Conservation (phyloP, 176 grass and related monocot species). For the Carex littledalei region DNA sequence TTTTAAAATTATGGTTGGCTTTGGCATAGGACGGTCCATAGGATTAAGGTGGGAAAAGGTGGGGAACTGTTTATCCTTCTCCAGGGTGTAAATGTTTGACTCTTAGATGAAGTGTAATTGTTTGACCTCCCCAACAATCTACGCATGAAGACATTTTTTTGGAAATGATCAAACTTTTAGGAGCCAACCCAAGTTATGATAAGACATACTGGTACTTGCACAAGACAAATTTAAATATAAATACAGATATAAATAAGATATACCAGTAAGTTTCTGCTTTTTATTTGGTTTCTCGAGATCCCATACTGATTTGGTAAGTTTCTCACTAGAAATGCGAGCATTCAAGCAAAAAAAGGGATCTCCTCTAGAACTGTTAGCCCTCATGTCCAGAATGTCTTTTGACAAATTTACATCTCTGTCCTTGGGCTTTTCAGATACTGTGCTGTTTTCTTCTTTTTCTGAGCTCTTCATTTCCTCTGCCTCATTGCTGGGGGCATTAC, state of each 20-base stretch:
- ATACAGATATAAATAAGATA: background rate
- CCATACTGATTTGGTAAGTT: slow-evolving; percentile 12
- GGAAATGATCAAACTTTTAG: background rate
- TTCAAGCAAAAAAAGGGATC: background rate
- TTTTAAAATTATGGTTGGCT: too few relatives aligned
- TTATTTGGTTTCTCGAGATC: slow-evolving; percentile 15
- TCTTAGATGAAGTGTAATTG: too few relatives aligned
- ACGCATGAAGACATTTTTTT: background rate
- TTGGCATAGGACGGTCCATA: too few relatives aligned
- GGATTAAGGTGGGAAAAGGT: too few relatives aligned
- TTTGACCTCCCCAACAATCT: background rate
- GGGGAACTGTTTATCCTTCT: too few relatives aligned
- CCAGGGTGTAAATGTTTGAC: too few relatives aligned
- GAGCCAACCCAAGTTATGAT: background rate
- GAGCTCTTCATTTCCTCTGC: background rate
- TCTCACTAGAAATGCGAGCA: slow-evolving; percentile 2
- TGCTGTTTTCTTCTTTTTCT: background rate
- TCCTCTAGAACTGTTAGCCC: background rate
- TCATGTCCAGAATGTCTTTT: background rate
- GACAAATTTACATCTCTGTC: background rate
- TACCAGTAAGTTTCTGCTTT: slow-evolving; percentile 28
- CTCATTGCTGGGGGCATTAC: slow-evolving; percentile 4
- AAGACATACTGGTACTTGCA: background rate
- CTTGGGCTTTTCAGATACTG: slow-evolving; percentile 6
- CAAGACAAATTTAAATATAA: background rate